Evolutionary conservation across 345 rosid genomes (phyloP).

Genomic region (Euphorbia peplus): DNA sequence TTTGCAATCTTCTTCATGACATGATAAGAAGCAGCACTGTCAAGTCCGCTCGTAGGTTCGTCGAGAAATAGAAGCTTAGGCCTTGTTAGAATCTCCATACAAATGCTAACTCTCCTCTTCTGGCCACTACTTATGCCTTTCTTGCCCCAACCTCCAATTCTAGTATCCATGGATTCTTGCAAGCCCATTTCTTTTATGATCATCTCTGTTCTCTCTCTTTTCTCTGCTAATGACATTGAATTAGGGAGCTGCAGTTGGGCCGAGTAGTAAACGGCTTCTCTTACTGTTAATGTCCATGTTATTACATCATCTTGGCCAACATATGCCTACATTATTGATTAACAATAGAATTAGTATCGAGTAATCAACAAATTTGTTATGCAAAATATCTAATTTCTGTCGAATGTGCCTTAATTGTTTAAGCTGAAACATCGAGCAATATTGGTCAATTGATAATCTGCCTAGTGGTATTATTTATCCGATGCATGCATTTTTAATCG

Average conservation of each 20-base stretch:
- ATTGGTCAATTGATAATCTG: too few relatives aligned
- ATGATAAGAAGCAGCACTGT: conserved; percentile 16
- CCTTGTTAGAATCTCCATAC: conserved; percentile 12
- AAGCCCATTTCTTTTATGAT: conserved; percentile 16
- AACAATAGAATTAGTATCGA: background rate
- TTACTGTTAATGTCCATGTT: conserved; percentile 13
- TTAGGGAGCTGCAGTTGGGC: conserved; percentile 13
- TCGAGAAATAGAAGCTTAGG: conserved; percentile 16
- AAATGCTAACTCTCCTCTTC: conserved; percentile 19
- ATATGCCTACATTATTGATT: conserved; percentile 4
- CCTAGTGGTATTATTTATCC: too few relatives aligned
- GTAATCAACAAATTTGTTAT: too few relatives aligned
- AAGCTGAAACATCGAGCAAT: too few relatives aligned
- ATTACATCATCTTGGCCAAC: conserved; percentile 15
- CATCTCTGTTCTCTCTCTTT: conserved; percentile 9
- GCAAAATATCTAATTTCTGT: too few relatives aligned
- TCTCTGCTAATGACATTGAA: conserved; percentile 6
- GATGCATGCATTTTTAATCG: too few relatives aligned
- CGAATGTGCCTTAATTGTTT: too few relatives aligned
- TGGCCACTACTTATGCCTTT: conserved; percentile 13
- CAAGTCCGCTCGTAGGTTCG: conserved; percentile 18
- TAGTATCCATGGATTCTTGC: conserved; percentile 7
- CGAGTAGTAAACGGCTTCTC: conserved; percentile 19
- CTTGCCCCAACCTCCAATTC: conserved; percentile 9
- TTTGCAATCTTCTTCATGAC: background rate